A percentile compares a stretch with the other conserved stretches of the same genome.
These are phyloP conservation scores for Candida sojae DNA, from an alignment of 1,139 yeast genomes.

Conservation along the genomic window DNA sequence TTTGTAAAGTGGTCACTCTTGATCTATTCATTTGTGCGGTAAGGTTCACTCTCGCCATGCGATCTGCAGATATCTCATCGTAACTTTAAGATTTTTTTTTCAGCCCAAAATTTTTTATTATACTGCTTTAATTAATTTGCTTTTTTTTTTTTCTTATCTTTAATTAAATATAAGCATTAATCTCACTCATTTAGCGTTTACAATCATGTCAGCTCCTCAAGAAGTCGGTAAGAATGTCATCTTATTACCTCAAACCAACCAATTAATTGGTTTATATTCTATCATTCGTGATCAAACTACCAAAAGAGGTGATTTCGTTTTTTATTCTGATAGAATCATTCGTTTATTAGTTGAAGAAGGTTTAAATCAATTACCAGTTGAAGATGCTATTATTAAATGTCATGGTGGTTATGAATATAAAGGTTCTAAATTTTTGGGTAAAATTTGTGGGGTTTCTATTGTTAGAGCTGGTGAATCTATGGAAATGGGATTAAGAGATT, in stretches of 20 bases:
- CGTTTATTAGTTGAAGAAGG: slow-evolving; percentile 93
- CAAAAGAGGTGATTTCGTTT: slow-evolving; percentile 86
- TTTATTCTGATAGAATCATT: slow-evolving; percentile 92
- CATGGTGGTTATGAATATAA: slow-evolving; percentile 72
- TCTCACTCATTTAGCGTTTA: too few species aligned
- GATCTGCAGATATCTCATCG: slow-evolving; percentile 1
- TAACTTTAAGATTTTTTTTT: neutral
- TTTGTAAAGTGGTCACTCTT: too few species aligned
- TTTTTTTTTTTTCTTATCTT: neutral
- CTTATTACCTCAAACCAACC: slow-evolving; percentile 84
- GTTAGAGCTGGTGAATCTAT: slow-evolving; percentile 98
- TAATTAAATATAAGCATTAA: neutral
- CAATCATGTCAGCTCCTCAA: slow-evolving; percentile 22
- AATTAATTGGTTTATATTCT: slow-evolving; percentile 81
- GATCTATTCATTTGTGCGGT: too few species aligned
- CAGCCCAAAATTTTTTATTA: neutral
- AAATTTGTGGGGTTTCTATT: slow-evolving; percentile 95
- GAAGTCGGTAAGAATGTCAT: slow-evolving; percentile 54
- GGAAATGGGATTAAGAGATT: slow-evolving; percentile 96
- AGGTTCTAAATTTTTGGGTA: slow-evolving; percentile 86
- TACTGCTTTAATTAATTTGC: neutral
- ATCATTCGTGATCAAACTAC: slow-evolving; percentile 84
- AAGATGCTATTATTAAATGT: slow-evolving; percentile 63
- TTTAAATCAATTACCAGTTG: slow-evolving; percentile 86
- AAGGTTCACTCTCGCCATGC: neutral